These are phyloP conservation scores for Hanseniaspora lachancei DNA, from an alignment of 805 yeast genomes.

Conservation along the genomic window DNA sequence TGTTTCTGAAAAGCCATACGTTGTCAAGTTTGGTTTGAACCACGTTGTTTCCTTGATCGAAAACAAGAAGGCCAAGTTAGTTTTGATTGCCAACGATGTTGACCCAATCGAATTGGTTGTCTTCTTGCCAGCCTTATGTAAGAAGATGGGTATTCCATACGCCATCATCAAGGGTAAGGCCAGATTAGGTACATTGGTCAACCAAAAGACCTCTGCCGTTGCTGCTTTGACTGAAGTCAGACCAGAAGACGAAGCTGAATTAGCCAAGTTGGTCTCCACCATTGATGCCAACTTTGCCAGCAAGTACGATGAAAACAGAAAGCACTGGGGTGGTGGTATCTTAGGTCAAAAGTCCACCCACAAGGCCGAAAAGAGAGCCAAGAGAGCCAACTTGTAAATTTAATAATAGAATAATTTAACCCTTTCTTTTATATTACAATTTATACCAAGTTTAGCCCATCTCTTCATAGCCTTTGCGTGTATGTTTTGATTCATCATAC, in stretches of 20 bases:
- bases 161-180: conserved; percentile 98
- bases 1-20: conserved; percentile 92
- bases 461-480: too few relatives aligned
- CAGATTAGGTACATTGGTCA: conserved; percentile 92
- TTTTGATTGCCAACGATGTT: conserved; percentile 95
- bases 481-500: background rate
- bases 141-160: conserved; percentile 99
- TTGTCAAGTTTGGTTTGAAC: conserved; percentile 96
- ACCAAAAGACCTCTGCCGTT: conserved; percentile 94
- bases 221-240: conserved; percentile 94
- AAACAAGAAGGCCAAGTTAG: conserved; percentile 97
- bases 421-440: too few relatives aligned
- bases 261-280: conserved; percentile 84
- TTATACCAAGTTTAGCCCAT: too few relatives aligned
- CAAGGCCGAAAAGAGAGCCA: conserved; percentile 65
- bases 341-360: conserved; percentile 89
- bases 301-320: conserved; percentile 90
- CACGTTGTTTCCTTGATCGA: conserved; percentile 94
- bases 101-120: conserved; percentile 97
- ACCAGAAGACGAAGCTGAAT: conserved; percentile 88
- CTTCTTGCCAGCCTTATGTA: conserved; percentile 96
- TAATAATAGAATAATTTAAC: background rate
- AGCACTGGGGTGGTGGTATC: conserved; percentile 99
- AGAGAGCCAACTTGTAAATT: conserved; percentile 29
- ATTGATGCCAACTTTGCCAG: conserved; percentile 86